Conservation (phyloP, 306 rosid species). For the Oemleria cerasiformis region DNA sequence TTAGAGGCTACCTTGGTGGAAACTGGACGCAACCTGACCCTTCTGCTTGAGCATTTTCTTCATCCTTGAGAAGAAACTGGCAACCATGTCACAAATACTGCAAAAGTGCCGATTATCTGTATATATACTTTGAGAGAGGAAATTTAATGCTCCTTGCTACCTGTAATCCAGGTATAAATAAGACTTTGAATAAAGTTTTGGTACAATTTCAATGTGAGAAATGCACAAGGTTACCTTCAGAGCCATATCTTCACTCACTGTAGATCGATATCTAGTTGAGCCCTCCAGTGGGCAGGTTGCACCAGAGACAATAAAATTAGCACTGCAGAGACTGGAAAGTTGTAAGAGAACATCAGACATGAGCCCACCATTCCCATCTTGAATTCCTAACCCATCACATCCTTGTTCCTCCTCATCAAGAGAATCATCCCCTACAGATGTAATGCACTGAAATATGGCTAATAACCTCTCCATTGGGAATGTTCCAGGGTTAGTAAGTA, state of each 20-base stretch:
- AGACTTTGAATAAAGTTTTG: background rate
- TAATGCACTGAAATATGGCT: constrained; percentile 87
- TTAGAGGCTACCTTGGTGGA: background rate
- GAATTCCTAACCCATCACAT: constrained; percentile 38
- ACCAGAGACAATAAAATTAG: constrained; percentile 75
- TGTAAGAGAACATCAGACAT: constrained; percentile 85
- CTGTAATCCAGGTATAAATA: constrained; percentile 40
- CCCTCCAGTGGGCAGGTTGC: constrained; percentile 89
- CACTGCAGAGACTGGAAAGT: constrained; percentile 86
- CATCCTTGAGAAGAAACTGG: constrained; percentile 10
- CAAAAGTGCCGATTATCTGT: constrained; percentile 41
- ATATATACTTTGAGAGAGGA: constrained; percentile 81
- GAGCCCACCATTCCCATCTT: constrained; percentile 44
- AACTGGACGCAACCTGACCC: background rate
- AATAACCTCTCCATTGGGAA: constrained; percentile 90
- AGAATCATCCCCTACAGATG: constrained; percentile 63
- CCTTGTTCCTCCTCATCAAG: constrained; percentile 53
- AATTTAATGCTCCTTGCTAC: constrained; percentile 91
- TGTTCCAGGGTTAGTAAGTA: constrained; percentile 85
- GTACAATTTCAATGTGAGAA: background rate
- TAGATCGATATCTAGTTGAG: constrained; percentile 71
- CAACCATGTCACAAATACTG: constrained; percentile 23
- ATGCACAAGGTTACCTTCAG: constrained; percentile 49
- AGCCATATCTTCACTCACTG: constrained; percentile 72
- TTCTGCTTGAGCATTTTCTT: constrained; percentile 2